phyloP scores from a whole-genome alignment of 257 asterid genomes.

The Coffea canephora region DNA sequence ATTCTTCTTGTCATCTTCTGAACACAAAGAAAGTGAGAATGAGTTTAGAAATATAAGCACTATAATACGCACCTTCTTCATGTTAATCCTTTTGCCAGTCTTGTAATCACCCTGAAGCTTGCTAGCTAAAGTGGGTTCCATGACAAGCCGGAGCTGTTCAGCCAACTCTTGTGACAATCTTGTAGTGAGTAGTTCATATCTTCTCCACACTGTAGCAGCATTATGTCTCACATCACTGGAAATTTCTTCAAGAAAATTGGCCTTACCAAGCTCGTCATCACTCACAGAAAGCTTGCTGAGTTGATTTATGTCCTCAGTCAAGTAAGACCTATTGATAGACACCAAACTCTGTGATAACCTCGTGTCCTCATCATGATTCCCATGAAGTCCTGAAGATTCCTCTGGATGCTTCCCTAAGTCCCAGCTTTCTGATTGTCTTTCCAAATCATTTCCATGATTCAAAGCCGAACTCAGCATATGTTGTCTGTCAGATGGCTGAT shows the following conservation, averaged over 20 bases:
- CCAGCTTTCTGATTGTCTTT: conserved; percentile 25
- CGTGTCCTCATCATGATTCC: conserved; percentile 24
- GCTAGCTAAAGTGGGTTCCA: conserved; percentile 97
- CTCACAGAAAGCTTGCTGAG: conserved; percentile 29
- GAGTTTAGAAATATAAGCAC: background rate
- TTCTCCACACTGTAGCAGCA: conserved; percentile 75
- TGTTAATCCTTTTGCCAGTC: conserved; percentile 94
- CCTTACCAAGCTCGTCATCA: conserved; percentile 62
- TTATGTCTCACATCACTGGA: conserved; percentile 47
- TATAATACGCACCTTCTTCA: conserved; percentile 69
- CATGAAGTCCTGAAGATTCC: conserved; percentile 39
- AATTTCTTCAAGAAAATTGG: conserved; percentile 37
- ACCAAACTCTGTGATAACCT: conserved; percentile 47
- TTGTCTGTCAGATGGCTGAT: conserved; percentile 43
- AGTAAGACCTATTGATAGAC: conserved; percentile 46
- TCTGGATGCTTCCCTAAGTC: conserved; percentile 45
- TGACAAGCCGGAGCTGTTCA: conserved; percentile 87
- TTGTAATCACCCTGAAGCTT: conserved; percentile 95
- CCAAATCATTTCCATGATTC: conserved; percentile 30
- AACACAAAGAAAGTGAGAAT: background rate
- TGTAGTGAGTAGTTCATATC: conserved; percentile 58
- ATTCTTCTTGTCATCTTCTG: background rate
- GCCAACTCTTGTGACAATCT: conserved; percentile 91
- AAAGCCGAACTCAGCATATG: conserved; percentile 35
- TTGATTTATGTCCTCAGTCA: conserved; percentile 48